Evolutionary conservation across 1,139 yeast genomes (phyloP).

Genomic region (Geotrichum macrosporum): DNA sequence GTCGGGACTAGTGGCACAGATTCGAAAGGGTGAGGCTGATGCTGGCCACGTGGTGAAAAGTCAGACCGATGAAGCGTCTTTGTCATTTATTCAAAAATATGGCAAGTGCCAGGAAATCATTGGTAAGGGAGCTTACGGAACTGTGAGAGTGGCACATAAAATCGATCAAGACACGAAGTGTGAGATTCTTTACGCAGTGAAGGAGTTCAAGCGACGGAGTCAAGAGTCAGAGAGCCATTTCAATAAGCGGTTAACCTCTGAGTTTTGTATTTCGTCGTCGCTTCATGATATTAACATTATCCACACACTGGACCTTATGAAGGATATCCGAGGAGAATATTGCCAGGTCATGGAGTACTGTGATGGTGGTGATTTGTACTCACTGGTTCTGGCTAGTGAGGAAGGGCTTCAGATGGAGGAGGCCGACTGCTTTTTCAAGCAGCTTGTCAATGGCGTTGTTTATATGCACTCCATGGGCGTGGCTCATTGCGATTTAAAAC

Average conservation of each 20-base stretch:
- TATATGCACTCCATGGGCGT: conserved; percentile 98
- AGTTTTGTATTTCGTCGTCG: conserved; percentile 80
- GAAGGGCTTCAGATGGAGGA: conserved; percentile 72
- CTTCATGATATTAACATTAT: conserved; percentile 76
- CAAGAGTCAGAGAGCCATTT: conserved; percentile 57
- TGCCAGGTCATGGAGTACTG: conserved; percentile 98
- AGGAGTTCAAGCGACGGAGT: conserved; percentile 62
- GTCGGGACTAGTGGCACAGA: conserved; percentile 57
- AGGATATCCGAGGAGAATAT: conserved; percentile 87
- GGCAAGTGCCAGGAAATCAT: conserved; percentile 76
- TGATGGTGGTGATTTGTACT: conserved; percentile 89
- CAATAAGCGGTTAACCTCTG: conserved; percentile 71
- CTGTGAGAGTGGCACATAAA: conserved; percentile 68
- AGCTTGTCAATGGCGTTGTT: conserved; percentile 80
- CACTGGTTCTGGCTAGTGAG: conserved; percentile 78
- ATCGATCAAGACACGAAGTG: conserved; percentile 41
- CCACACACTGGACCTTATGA: conserved; percentile 77
- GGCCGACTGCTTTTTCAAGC: conserved; percentile 95
- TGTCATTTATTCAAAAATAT: conserved; percentile 58
- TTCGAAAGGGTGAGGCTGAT: conserved; percentile 20
- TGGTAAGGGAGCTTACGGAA: conserved; percentile 84
- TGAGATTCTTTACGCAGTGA: conserved; percentile 69
- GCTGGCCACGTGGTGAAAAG: conserved; percentile 17
- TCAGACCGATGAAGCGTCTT: conserved; percentile 28
- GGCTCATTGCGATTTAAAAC: conserved; percentile 90